Evolutionary conservation across 192 early-diverging fungal species (phyloP).

Genomic region (Backusella circina): DNA sequence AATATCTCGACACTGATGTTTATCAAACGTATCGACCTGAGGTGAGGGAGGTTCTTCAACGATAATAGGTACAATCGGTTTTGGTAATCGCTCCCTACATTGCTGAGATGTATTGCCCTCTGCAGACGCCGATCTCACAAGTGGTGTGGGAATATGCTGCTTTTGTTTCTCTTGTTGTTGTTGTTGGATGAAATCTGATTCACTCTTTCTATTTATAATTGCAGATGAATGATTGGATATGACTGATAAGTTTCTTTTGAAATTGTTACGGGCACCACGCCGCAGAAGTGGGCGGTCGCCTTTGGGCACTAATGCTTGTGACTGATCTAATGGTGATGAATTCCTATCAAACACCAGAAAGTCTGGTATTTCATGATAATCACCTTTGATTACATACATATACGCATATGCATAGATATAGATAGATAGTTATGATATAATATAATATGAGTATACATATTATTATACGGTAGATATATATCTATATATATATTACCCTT

Average conservation of each 20-base stretch:
- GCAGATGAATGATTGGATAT: not conserved
- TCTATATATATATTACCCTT: conserved; percentile 8
- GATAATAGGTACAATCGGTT: not conserved
- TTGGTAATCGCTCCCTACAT: not conserved
- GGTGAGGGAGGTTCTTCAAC: not conserved
- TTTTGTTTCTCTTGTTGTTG: not conserved
- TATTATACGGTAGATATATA: too few relatives aligned
- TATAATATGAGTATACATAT: not conserved
- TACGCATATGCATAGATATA: not conserved
- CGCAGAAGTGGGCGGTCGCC: conserved; percentile 37
- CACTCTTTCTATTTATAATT: conserved; percentile 10
- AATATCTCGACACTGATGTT: not conserved
- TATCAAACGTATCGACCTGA: not conserved
- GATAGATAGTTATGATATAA: not conserved
- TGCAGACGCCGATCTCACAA: not conserved
- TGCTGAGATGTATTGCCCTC: not conserved
- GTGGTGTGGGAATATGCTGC: not conserved
- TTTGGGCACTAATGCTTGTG: conserved; percentile 38
- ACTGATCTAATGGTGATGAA: conserved; percentile 39
- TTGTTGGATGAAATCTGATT: not conserved
- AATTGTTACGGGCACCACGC: conserved; percentile 47
- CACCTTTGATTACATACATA: not conserved
- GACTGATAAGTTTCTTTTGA: conserved; percentile 47
- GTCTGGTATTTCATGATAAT: not conserved
- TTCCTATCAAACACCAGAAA: conserved; percentile 36